phyloP scores from a whole-genome alignment of 306 rosid species.

The Trifolium repens region DNA sequence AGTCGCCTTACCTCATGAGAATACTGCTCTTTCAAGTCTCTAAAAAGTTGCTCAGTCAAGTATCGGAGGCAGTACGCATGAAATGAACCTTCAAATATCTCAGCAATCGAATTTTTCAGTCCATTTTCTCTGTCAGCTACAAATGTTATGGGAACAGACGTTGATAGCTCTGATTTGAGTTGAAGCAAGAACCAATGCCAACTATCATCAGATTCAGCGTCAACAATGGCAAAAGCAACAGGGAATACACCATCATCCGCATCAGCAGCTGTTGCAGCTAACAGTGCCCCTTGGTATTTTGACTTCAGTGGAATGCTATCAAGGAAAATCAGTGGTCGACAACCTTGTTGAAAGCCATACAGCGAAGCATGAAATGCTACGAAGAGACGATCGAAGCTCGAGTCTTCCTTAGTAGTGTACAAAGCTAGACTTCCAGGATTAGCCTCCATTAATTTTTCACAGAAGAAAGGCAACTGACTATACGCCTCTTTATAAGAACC shows the following conservation, averaged over 20 bases:
- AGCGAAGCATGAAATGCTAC: conserved; percentile 88
- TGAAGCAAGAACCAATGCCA: conserved; percentile 94
- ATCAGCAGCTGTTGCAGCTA: conserved; percentile 92
- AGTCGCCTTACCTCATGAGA: conserved; percentile 96
- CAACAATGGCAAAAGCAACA: conserved; percentile 90
- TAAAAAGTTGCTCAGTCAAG: conserved; percentile 85
- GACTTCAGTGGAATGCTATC: conserved; percentile 83
- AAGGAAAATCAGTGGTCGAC: conserved; percentile 91
- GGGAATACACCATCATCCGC: conserved; percentile 89
- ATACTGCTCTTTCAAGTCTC: conserved; percentile 89
- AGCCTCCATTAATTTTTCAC: conserved; percentile 89
- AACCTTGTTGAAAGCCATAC: conserved; percentile 93
- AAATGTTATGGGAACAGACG: conserved; percentile 77
- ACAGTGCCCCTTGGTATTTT: conserved; percentile 89
- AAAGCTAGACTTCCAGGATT: conserved; percentile 90
- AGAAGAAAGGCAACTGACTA: conserved; percentile 78
- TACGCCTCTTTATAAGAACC: conserved; percentile 97
- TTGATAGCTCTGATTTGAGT: conserved; percentile 77
- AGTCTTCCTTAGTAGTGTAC: conserved; percentile 90
- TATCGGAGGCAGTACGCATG: conserved; percentile 85
- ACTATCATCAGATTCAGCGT: conserved; percentile 87
- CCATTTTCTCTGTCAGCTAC: conserved; percentile 92
- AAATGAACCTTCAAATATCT: conserved; percentile 72
- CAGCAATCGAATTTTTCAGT: conserved; percentile 72
- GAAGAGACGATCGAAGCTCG: conserved; percentile 92